Conservation (phyloP, 371 early-diverging fungal species). For the Fennellomyces sp. region DNA sequence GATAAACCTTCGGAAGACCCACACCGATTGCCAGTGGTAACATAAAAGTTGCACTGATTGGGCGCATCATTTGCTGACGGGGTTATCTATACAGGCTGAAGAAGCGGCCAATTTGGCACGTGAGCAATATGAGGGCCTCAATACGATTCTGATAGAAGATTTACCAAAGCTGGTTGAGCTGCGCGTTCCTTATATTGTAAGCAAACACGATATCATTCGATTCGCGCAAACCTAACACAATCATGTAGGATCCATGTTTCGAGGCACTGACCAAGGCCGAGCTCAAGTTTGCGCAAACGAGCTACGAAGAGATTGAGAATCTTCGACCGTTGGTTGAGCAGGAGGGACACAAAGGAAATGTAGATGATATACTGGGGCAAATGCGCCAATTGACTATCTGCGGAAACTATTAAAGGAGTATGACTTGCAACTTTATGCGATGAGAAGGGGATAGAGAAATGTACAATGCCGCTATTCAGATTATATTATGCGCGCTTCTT, state of each 20-base stretch:
- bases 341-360: conserved; percentile 42
- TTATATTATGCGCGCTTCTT: too few species aligned
- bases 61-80: too few species aligned
- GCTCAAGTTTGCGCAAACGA: conserved; percentile 73
- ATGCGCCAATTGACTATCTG: conserved; percentile 88
- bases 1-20: conserved; percentile 80
- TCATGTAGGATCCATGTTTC: conserved; percentile 93
- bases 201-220: too few species aligned
- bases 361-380: conserved; percentile 77
- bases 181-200: conserved; percentile 83
- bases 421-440: background rate
- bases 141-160: conserved; percentile 77
- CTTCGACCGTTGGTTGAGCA: conserved; percentile 48
- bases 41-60: too few species aligned
- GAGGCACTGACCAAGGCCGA: conserved; percentile 92
- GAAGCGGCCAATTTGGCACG: conserved; percentile 70
- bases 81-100: conserved; percentile 69
- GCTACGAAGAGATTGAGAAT: conserved; percentile 65
- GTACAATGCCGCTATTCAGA: too few species aligned
- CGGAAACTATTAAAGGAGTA: conserved; percentile 33
- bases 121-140: conserved; percentile 79
- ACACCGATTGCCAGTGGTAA: conserved; percentile 52
- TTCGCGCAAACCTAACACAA: too few species aligned
- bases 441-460: background rate
- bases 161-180: conserved; percentile 88